Conservation (phyloP, 805 yeast genomes). For the Metschnikowia reukaufii region DNA sequence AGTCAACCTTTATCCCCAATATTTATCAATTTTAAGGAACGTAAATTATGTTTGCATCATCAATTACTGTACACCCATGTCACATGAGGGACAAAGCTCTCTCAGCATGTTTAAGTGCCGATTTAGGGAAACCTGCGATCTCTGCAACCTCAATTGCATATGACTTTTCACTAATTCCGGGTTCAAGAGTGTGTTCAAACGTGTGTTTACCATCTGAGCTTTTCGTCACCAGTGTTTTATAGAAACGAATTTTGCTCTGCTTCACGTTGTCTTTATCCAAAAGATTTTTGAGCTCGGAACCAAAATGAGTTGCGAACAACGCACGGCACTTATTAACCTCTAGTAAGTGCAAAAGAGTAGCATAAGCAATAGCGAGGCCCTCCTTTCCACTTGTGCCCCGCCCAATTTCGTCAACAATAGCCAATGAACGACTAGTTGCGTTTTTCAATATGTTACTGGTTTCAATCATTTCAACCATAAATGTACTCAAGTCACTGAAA, state of each 20-base stretch:
- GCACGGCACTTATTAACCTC: slow-evolving; percentile 62
- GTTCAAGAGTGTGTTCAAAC: slow-evolving; percentile 56
- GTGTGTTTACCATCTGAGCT: slow-evolving; percentile 24
- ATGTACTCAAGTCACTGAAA: slow-evolving; percentile 43
- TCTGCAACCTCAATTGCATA: slow-evolving; percentile 77
- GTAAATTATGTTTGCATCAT: too few relatives aligned
- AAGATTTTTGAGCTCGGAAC: slow-evolving; percentile 40
- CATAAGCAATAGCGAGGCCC: slow-evolving; percentile 83
- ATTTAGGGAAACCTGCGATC: slow-evolving; percentile 73
- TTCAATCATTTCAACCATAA: slow-evolving; percentile 51
- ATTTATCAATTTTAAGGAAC: too few relatives aligned
- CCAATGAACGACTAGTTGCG: slow-evolving; percentile 40
- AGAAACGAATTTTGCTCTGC: slow-evolving; percentile 28
- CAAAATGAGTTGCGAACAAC: slow-evolving; percentile 88
- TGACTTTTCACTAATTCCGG: slow-evolving; percentile 72
- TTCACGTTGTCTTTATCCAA: slow-evolving; percentile 29
- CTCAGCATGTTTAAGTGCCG: slow-evolving; percentile 55
- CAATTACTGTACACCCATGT: too few relatives aligned
- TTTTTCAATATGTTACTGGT: slow-evolving; percentile 35
- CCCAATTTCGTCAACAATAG: slow-evolving; percentile 46
- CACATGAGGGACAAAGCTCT: slow-evolving; percentile 23
- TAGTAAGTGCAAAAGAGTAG: slow-evolving; percentile 60
- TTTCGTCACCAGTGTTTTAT: slow-evolving; percentile 34
- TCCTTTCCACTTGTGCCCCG: slow-evolving; percentile 64
- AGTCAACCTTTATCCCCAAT: too few relatives aligned